Base-by-base conservation (phyloP, 257 asterid genomes). In the Nicotiana tabacum region DNA sequence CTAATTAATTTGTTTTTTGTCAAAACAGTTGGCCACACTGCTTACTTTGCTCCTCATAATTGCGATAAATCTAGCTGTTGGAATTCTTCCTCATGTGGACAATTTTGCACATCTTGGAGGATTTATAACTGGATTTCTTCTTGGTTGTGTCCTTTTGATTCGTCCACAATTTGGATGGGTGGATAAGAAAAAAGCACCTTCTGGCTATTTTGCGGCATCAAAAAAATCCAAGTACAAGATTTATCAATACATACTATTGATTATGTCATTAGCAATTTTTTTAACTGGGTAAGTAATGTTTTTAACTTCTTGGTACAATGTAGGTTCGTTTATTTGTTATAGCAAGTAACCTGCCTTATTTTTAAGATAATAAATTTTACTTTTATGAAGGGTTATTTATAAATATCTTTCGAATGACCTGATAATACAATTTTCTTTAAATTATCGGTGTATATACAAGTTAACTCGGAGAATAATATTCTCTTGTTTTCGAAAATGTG, bases 51-150 rank as follows among this genome's bases (percentile, higher is more conserved):
- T 93, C 53, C 17, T 90, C 78, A 96, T 96, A 87, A 94, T 93
- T 77, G 3, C 88, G 24, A 82, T 96, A 24, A 96, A 96, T 74
- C 83, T 96, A 78, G 96, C 97, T 0, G 97, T 96, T 16, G 99
- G 99, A 83, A 91, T 96, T 82, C 96, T 96, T 65, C 99, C 99
- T 13, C 99, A 96, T 18, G 98, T 96, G 1, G 99, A 96, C 83
- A 96, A 96, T 87, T 96, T 96, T 80, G 99, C 99, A 16, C 99
- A 96, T 83, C 80, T 92, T 35, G 99, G 99, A 27, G 99, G 99
- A 80, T 96, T 96, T 77, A 2, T 83, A 6, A 87, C 97, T 0
- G 99, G 99, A 16, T 94, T 92, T 82, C 79, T 94, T 1, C 91
- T 94, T 2, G 99, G 99, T 12, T 94, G 91, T 62, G 83, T 96